Evolutionary conservation across 129 eudicot genomes (phyloP).

Genomic region (Pseudognaphalium luteoalbum): DNA sequence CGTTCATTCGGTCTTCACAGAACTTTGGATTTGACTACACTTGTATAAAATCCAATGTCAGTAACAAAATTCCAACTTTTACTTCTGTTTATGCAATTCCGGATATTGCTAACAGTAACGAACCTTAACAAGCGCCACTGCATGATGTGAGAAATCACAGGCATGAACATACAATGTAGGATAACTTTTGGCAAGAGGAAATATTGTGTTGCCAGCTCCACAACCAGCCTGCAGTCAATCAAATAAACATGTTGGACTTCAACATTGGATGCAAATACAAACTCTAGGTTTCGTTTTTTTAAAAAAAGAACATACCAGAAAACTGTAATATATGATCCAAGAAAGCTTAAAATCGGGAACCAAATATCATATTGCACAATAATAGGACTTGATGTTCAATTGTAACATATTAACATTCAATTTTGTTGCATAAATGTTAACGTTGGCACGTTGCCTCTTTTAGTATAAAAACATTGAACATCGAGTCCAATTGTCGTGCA

Average conservation of each 20-base stretch:
- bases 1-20: constrained; percentile 42
- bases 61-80: not conserved
- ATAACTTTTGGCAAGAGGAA: constrained; percentile 48
- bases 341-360: too few relatives aligned
- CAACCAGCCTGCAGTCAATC: constrained; percentile 51
- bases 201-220: constrained; percentile 62
- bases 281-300: too few relatives aligned
- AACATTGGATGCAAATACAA: too few relatives aligned
- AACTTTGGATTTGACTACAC: constrained; percentile 57
- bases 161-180: constrained; percentile 59
- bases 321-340: too few relatives aligned
- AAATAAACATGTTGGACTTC: not conserved
- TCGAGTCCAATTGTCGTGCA: too few relatives aligned
- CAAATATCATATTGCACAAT: too few relatives aligned
- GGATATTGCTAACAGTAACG: not conserved
- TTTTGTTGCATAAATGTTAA: too few relatives aligned
- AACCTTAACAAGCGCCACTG: constrained; percentile 64
- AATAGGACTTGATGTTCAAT: too few relatives aligned
- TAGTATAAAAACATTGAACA: too few relatives aligned
- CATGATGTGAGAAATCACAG: constrained; percentile 64
- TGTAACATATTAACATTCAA: too few relatives aligned
- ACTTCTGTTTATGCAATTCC: not conserved
- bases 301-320: too few relatives aligned
- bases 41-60: constrained; percentile 18
- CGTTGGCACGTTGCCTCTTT: too few relatives aligned